Base-by-base conservation (phyloP, 73 alveolate species). In the Tetrahymena malaccensis region DNA sequence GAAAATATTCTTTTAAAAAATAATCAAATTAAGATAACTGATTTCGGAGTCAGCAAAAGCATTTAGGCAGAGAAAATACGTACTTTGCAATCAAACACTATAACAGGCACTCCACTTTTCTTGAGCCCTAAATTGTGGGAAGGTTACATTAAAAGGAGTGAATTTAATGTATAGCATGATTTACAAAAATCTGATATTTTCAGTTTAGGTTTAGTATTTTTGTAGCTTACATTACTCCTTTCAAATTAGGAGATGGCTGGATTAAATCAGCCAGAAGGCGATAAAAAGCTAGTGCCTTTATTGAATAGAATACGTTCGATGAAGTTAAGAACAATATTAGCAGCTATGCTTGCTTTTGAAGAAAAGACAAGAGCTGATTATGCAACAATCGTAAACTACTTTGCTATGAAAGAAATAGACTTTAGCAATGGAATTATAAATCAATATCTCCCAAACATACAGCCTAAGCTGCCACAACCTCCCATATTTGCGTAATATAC, bases 71-170 rank as follows among this genome's bases (percentile, higher is more conserved):
- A 34, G 10, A 95, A 89, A 43, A 43, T 95, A 21, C 70, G 83
- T 70, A 70, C 89, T 27, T n/a, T 70, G 25, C 19, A 70, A n/a
- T n/a, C 89, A 31, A 89, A 89, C 19, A 95, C 97, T 16, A 55
- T 95, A 31, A 94, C 94, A 55, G 97, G 97, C 1, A 95, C 97
- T 25, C 97, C 97, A 11, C 94, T 89, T 25, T 95, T 85, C 94
- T 89, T 95, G 93, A 85, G 95, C 35, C 97, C 97, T 43, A 89
- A 43, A 85, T 43, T 95, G 22, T 95, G 97, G 97, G 97, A 95
- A 25, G 97, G 95, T 19, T 95, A 89, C 34, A 50, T 57, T 0
- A 85, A 95, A 55, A 94, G 95, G 4, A 84, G 43, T 43, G 83
- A 25, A 16, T 84, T 43, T 85, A 95, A 95, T 55, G 85, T 43